phyloP scores from a whole-genome alignment of 352 stramenopile species.

The Phytophthora pluvialis region DNA sequence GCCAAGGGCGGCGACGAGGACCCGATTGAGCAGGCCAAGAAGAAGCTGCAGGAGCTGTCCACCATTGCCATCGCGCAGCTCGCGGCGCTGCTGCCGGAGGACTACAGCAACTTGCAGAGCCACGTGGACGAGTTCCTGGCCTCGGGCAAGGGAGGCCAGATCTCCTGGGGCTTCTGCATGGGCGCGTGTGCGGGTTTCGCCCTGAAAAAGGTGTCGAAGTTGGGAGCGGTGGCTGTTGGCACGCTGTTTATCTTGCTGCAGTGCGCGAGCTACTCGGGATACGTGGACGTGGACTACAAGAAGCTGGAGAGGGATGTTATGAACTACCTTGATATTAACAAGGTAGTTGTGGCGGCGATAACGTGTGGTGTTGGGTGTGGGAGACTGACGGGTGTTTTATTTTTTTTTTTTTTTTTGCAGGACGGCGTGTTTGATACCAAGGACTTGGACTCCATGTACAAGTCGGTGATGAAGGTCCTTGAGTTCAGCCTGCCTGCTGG shows the following conservation, averaged over 20 bases:
- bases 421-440: constrained; percentile 77
- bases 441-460: constrained; percentile 80
- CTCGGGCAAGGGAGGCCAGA: constrained; percentile 73
- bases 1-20: constrained; percentile 41
- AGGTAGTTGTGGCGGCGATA: constrained; percentile 40
- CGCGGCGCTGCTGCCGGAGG: constrained; percentile 46
- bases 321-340: constrained; percentile 78
- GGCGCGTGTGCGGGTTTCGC: constrained; percentile 91
- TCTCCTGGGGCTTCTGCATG: constrained; percentile 92
- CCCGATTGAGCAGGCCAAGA: constrained; percentile 62
- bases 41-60: constrained; percentile 58
- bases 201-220: constrained; percentile 92
- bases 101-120: constrained; percentile 54
- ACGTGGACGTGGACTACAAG: constrained; percentile 93
- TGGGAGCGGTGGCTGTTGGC: constrained; percentile 85
- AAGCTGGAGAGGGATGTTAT: constrained; percentile 87
- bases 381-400: neutral
- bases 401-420: constrained; percentile 34
- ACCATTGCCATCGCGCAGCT: constrained; percentile 45
- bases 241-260: constrained; percentile 90
- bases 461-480: constrained; percentile 78
- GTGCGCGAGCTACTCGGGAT: constrained; percentile 88
- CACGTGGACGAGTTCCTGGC: constrained; percentile 66
- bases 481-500: constrained; percentile 81
- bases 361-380: neutral